Conservation (phyloP, 208 protist genomes). For the Kentomonas sorsogonicus region DNA sequence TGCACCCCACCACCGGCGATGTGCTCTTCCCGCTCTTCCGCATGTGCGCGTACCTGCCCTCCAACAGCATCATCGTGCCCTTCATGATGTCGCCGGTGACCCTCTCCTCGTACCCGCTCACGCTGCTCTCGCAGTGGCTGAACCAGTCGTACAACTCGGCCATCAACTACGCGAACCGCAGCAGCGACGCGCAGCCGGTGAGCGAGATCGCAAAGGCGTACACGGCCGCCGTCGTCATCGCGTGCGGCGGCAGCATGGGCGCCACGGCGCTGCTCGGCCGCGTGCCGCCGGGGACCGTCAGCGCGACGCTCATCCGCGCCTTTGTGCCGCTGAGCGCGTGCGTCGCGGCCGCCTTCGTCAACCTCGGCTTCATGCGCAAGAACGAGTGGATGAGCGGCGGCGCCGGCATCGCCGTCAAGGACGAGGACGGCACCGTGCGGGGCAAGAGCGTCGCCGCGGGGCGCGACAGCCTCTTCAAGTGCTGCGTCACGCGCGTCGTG, state of each 20-base stretch:
- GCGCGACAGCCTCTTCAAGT: constrained; percentile 70
- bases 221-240: constrained; percentile 64
- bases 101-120: constrained; percentile 53
- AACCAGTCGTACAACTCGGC: constrained; percentile 93
- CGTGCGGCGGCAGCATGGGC: constrained; percentile 47
- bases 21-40: constrained; percentile 85
- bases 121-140: constrained; percentile 88
- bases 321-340: constrained; percentile 86
- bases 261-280: constrained; percentile 61
- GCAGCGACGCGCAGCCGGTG: constrained; percentile 81
- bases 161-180: constrained; percentile 93
- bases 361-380: constrained; percentile 87
- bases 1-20: constrained; percentile 90
- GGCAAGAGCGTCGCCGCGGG: constrained; percentile 76
- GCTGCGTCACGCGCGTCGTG: constrained; percentile 63
- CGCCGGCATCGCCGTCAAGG: constrained; percentile 71
- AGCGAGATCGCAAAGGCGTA: constrained; percentile 78
- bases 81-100: constrained; percentile 88
- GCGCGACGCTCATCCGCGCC: constrained; percentile 63
- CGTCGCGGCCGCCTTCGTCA: constrained; percentile 67
- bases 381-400: constrained; percentile 80
- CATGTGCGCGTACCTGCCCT: constrained; percentile 90
- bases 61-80: constrained; percentile 87
- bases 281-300: constrained; percentile 38
- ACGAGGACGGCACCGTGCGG: constrained; percentile 73